Evolutionary conservation across 2,329 filamentous ascomycete genomes (phyloP), one percentile per base, ranked within the genome.

Genomic region (Xylariaceae sp.): DNA sequence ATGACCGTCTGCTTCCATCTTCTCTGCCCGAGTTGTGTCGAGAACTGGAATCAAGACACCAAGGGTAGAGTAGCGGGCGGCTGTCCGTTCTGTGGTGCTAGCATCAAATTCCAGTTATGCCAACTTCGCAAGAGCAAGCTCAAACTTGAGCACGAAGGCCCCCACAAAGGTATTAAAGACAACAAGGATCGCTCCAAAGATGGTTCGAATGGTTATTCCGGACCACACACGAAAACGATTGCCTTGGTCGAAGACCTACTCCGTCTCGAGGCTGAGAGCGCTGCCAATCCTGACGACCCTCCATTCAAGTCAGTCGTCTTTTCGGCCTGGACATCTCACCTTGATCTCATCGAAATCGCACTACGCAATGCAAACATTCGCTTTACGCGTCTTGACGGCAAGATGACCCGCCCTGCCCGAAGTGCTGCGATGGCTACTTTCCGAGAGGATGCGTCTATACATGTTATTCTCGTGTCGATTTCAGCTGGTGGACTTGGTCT

Each of bases 301-400:
- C 92, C 92, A 0, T 88, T 90, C 75, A 97, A 96, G 73, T 94
- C 90, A 30, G 92, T 99, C 11, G 86, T 99, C 5, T 97, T 97
- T 74, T 96, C 92, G 0, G 88, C 87, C n/a, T 97, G 94, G 92
- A 97, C 94, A 0, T 88, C 89, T 0, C 92, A 97, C 71, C 84
- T 99, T 13, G 92, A 97, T 72, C 83, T 99, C 17, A 96, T 99
- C 66, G 86, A 94, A 70, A 80, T 90, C 53, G 93, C 92, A 0
- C 81, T 97, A 11, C 80, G 85, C 35, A 80, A 84, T 53, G 81
- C 81, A 9, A 79, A 81, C 8, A 89, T 95, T 72, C 78, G 75
- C 1, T 92, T 85, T 70, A 84, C 85, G 3, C 89, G 94, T n/a
- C 85, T 99, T 1, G 94, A 97, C 68, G 94, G 94, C 55, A 90